These are phyloP conservation scores for Paramyrothecium sp. DNA, from an alignment of 2,329 filamentous ascomycete species.

Conservation along the genomic window DNA sequence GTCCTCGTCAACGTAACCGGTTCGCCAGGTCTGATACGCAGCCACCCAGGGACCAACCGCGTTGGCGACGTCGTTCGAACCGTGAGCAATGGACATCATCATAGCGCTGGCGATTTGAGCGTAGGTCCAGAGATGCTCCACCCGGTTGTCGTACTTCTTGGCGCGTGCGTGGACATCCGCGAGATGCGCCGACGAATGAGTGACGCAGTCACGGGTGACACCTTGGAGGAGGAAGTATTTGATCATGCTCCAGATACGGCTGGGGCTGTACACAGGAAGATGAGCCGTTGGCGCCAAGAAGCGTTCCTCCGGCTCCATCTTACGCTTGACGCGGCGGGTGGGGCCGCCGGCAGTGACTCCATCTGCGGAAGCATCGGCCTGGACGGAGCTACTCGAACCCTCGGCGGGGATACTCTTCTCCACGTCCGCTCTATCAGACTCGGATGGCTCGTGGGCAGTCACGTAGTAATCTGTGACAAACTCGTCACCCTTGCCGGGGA, in stretches of 20 bases:
- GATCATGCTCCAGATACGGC: constrained; percentile 11
- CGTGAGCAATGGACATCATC: constrained; percentile 41
- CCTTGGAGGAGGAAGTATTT: constrained; percentile 20
- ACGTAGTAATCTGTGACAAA: constrained; percentile 25
- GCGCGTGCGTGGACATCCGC: constrained; percentile 24
- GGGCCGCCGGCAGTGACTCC: neutral
- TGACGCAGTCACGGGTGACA: constrained; percentile 16
- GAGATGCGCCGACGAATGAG: constrained; percentile 2
- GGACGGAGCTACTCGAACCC: neutral
- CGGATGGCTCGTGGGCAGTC: constrained; percentile 1
- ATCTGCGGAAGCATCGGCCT: neutral
- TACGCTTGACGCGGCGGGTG: neutral
- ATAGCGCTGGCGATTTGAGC: constrained; percentile 37
- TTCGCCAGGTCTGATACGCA: constrained; percentile 31
- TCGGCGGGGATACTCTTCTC: too few species aligned
- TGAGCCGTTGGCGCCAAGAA: constrained; percentile 11
- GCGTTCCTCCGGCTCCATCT: constrained; percentile 4
- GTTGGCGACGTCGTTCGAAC: constrained; percentile 42
- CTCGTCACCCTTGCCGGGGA: constrained; percentile 18
- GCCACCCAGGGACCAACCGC: constrained; percentile 38
- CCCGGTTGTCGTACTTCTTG: constrained; percentile 40
- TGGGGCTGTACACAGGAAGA: constrained; percentile 10
- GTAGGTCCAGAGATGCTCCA: constrained; percentile 47
- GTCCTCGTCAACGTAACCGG: constrained; percentile 25
- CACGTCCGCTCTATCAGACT: neutral